Conservation (phyloP, 768 basidiomycete species). For the Trametes punicea region DNA sequence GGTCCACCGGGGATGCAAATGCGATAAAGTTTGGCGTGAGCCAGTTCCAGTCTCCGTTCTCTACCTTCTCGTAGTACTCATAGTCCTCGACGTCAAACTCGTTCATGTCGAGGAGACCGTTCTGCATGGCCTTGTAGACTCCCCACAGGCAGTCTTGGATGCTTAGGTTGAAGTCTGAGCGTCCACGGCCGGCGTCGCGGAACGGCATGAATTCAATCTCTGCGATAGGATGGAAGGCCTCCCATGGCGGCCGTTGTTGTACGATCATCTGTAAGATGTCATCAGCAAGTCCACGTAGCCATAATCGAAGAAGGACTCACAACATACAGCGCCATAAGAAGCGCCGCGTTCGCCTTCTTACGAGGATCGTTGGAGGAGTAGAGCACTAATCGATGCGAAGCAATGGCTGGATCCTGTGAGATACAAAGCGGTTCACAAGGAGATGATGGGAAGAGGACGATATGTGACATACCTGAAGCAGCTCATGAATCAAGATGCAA, state of each 20-base stretch:
- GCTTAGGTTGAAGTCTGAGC: slow-evolving; percentile 88
- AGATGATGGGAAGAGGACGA: neutral
- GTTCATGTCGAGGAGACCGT: slow-evolving; percentile 90
- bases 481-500: slow-evolving; percentile 87
- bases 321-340: slow-evolving; percentile 91
- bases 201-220: slow-evolving; percentile 93
- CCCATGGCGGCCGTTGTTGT: slow-evolving; percentile 84
- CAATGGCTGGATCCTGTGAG: slow-evolving; percentile 67
- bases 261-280: slow-evolving; percentile 77
- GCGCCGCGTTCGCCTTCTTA: slow-evolving; percentile 88
- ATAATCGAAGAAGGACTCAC: slow-evolving; percentile 46
- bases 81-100: slow-evolving; percentile 93
- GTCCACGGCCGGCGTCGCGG: slow-evolving; percentile 90
- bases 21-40: slow-evolving; percentile 89
- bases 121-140: slow-evolving; percentile 87
- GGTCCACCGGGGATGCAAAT: slow-evolving; percentile 88
- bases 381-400: slow-evolving; percentile 73
- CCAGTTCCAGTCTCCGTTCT: slow-evolving; percentile 97
- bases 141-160: slow-evolving; percentile 93
- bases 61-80: slow-evolving; percentile 92
- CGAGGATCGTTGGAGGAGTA: slow-evolving; percentile 86
- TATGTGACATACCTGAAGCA: slow-evolving; percentile 60
- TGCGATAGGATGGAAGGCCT: slow-evolving; percentile 92
- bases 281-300: neutral
- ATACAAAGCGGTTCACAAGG: neutral